A percentile compares a stretch with the other conserved stretches of the same genome.
Conservation (phyloP, 148 eudicot species). For the Chenopodium quinoa region DNA sequence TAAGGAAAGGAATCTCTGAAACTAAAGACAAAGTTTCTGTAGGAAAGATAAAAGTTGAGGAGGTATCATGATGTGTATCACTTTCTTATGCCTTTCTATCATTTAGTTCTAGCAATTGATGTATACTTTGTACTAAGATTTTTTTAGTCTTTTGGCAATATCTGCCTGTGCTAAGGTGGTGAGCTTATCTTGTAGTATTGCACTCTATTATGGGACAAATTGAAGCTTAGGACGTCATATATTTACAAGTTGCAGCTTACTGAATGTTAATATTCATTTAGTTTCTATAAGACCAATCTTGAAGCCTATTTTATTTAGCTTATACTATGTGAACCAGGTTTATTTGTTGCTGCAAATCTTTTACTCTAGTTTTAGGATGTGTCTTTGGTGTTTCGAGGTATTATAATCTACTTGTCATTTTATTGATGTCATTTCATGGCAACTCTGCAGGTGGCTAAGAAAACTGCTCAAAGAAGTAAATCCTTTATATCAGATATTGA, state of each 20-base stretch:
- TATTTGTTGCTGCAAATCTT: not conserved
- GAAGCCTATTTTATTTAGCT: not conserved
- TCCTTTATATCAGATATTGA: slow-evolving; percentile 79
- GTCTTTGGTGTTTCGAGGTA: not conserved
- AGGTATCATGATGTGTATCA: slow-evolving; percentile 43
- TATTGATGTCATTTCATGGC: slow-evolving; percentile 12
- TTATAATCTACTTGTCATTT: slow-evolving; percentile 1
- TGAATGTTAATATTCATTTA: not conserved
- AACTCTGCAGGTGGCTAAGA: slow-evolving; percentile 77
- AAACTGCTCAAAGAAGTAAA: slow-evolving; percentile 89
- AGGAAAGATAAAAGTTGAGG: slow-evolving; percentile 91
- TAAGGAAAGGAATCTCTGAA: slow-evolving; percentile 81
- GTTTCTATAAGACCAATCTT: not conserved
- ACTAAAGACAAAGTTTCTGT: slow-evolving; percentile 88
- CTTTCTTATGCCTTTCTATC: not conserved
- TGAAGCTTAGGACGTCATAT: not conserved
- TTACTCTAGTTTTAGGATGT: not conserved
- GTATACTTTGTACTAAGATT: not conserved
- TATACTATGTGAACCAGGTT: not conserved
- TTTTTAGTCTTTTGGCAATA: not conserved
- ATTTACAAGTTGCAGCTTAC: not conserved
- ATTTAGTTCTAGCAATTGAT: not conserved
- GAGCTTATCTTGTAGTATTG: not conserved
- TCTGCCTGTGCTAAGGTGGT: not conserved
- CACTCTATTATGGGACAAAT: not conserved